Conservation (phyloP, 345 rosid genomes). For the Eucalyptus pauciflora region DNA sequence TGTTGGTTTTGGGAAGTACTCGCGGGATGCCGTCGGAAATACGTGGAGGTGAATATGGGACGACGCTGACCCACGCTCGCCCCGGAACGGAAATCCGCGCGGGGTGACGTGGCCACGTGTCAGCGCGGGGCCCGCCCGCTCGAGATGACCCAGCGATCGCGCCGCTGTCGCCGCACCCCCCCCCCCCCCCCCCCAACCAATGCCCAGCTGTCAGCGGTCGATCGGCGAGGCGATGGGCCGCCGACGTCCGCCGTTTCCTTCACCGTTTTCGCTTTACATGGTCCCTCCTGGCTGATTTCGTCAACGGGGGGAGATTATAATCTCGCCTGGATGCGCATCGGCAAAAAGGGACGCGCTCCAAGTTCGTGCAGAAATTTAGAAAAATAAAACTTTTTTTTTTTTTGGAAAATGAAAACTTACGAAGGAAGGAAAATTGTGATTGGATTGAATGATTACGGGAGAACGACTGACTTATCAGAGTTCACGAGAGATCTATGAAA, state of each 20-base stretch:
- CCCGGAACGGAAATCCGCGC: neutral
- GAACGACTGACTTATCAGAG: neutral
- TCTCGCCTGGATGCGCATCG: neutral
- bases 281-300: neutral
- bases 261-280: neutral
- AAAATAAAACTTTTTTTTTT: too few species aligned
- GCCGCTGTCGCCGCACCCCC: neutral
- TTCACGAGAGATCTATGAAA: neutral
- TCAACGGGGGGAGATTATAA: neutral
- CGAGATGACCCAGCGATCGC: neutral
- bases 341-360: neutral
- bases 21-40: neutral
- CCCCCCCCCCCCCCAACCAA: neutral
- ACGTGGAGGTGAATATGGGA: neutral
- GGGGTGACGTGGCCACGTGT: slow-evolving; percentile 28
- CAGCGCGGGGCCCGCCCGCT: neutral
- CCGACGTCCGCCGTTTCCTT: neutral
- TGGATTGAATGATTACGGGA: too few species aligned
- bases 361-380: neutral
- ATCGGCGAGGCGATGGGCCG: neutral
- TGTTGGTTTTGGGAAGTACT: neutral
- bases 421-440: too few species aligned
- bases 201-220: neutral
- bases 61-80: neutral
- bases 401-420: too few species aligned